phyloP scores from a whole-genome alignment of 768 basidiomycete species.

The Xerocomus potaroensis region DNA sequence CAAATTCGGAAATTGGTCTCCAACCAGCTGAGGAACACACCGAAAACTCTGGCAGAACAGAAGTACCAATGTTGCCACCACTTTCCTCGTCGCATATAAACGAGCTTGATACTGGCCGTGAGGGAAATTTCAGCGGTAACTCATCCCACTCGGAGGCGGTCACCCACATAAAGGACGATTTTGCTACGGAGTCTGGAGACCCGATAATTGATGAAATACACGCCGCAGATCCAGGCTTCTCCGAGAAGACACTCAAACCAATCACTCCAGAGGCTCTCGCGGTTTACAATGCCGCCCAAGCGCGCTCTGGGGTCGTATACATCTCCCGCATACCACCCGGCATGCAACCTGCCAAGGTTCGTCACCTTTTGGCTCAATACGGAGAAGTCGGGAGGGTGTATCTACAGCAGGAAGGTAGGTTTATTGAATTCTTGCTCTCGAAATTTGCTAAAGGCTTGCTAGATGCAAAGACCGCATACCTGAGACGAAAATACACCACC shows the following conservation, averaged over 20 bases:
- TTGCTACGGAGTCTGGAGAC: constrained; percentile 20
- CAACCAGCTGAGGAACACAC: not conserved
- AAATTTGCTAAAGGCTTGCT: constrained; percentile 2
- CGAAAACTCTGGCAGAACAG: not conserved
- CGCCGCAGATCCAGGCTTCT: constrained; percentile 39
- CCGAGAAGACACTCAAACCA: constrained; percentile 59
- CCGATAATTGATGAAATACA: constrained; percentile 57
- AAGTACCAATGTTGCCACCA: not conserved
- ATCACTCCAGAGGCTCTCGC: constrained; percentile 72
- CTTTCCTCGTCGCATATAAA: not conserved
- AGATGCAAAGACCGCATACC: constrained; percentile 88
- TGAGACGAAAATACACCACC: constrained; percentile 73
- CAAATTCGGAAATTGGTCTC: too few relatives aligned
- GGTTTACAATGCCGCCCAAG: constrained; percentile 67
- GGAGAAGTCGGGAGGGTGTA: constrained; percentile 93
- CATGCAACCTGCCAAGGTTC: constrained; percentile 95
- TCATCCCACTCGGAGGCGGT: constrained; percentile 5
- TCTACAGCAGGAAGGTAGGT: constrained; percentile 84
- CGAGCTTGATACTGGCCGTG: not conserved
- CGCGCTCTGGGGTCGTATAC: constrained; percentile 83
- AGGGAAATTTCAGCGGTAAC: not conserved
- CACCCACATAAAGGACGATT: constrained; percentile 23
- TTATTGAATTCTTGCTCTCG: not conserved
- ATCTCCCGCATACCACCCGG: constrained; percentile 96
- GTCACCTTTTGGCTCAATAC: constrained; percentile 85